phyloP scores from a whole-genome alignment of 805 yeast genomes.

The Phaffomyces thermotolerans region DNA sequence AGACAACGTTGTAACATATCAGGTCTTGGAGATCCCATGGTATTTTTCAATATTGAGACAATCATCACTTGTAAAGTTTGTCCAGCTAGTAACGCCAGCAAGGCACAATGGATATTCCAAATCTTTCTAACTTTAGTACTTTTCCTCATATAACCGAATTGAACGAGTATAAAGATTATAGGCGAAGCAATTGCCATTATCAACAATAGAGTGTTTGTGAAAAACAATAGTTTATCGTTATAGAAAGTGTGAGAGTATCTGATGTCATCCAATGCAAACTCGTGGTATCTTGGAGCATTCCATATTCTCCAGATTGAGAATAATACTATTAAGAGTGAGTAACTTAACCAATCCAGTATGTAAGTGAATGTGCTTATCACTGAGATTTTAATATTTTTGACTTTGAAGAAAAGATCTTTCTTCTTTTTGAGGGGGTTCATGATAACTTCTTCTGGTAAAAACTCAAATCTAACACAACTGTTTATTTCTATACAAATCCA shows the following conservation, averaged over 20 bases:
- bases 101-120: constrained; percentile 36
- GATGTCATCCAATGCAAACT: constrained; percentile 32
- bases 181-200: constrained; percentile 21
- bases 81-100: constrained; percentile 31
- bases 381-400: constrained; percentile 22
- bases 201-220: constrained; percentile 28
- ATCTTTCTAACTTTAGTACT: constrained; percentile 20
- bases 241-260: constrained; percentile 29
- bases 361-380: constrained; percentile 25
- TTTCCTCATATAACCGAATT: constrained; percentile 13
- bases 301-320: constrained; percentile 26
- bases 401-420: constrained; percentile 22
- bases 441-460: too few relatives aligned
- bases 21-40: constrained; percentile 44
- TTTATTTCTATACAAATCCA: too few relatives aligned
- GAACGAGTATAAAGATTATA: constrained; percentile 20
- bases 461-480: too few relatives aligned
- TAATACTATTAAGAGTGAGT: constrained; percentile 8
- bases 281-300: constrained; percentile 32
- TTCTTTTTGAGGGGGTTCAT: constrained; percentile 3
- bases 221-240: constrained; percentile 25
- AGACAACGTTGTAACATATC: constrained; percentile 45
- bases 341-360: constrained; percentile 27
- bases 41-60: constrained; percentile 40
- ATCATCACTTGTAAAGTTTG: constrained; percentile 31